phyloP scores from a whole-genome alignment of 768 basidiomycete species.

The Porpolomopsis calyptriformis region DNA sequence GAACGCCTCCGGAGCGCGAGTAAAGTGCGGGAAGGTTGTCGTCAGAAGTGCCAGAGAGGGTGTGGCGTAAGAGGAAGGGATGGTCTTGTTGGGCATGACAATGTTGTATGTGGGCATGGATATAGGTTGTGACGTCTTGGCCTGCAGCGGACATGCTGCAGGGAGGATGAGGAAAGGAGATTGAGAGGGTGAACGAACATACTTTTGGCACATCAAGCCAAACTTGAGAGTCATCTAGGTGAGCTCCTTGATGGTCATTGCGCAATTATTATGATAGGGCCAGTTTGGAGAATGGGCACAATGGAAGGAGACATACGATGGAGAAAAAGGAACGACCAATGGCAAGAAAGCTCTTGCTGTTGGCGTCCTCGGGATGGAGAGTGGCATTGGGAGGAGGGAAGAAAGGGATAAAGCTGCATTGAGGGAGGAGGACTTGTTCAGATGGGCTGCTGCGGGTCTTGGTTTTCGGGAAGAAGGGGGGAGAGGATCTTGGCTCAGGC shows the following conservation, averaged over 20 bases:
- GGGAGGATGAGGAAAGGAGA: slow-evolving; percentile 10
- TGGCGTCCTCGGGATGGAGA: slow-evolving; percentile 65
- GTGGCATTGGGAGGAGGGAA: slow-evolving; percentile 58
- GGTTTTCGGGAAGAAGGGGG: too few relatives aligned
- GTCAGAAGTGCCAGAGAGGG: slow-evolving; percentile 63
- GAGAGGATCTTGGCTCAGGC: too few relatives aligned
- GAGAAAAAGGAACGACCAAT: slow-evolving; percentile 65
- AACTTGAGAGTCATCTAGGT: slow-evolving; percentile 56
- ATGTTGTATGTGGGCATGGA: slow-evolving; percentile 60
- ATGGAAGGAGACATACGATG: slow-evolving; percentile 39
- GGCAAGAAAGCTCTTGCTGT: slow-evolving; percentile 61
- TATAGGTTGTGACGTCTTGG: slow-evolving; percentile 77
- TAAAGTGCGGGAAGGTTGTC: slow-evolving; percentile 61
- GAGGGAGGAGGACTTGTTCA: too few relatives aligned
- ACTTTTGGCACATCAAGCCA: slow-evolving; percentile 73
- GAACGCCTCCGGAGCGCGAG: slow-evolving; percentile 61
- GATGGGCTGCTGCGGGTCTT: too few relatives aligned
- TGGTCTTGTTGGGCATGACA: slow-evolving; percentile 64
- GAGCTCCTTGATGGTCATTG: slow-evolving; percentile 81
- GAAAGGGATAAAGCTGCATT: too few relatives aligned
- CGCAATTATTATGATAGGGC: slow-evolving; percentile 58
- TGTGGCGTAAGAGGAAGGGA: slow-evolving; percentile 62
- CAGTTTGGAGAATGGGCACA: slow-evolving; percentile 11
- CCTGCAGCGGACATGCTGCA: slow-evolving; percentile 64
- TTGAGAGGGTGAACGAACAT: slow-evolving; percentile 21